phyloP scores from a whole-genome alignment of 2,329 filamentous ascomycete species.

The Allantophomopsis lycopodina region DNA sequence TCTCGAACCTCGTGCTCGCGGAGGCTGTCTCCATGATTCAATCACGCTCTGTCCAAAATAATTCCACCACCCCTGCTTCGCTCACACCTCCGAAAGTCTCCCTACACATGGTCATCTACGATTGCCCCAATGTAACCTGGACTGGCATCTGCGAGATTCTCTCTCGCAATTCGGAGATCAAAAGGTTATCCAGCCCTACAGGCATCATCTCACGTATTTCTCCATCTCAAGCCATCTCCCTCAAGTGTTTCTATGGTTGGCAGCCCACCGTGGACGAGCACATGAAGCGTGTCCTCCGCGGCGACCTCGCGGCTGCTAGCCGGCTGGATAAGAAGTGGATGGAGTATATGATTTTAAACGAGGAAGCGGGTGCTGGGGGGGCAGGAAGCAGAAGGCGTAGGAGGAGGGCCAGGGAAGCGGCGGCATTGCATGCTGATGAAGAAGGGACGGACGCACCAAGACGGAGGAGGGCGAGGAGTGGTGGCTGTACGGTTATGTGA shows the following conservation, averaged over 20 bases:
- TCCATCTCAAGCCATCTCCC: constrained; percentile 64
- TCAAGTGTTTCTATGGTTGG: constrained; percentile 93
- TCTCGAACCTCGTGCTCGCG: constrained; percentile 73
- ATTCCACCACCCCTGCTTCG: constrained; percentile 19
- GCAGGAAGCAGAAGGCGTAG: constrained; percentile 55
- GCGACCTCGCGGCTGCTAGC: constrained; percentile 60
- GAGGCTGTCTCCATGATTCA: constrained; percentile 76
- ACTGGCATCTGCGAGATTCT: constrained; percentile 78
- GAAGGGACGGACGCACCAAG: constrained; percentile 49
- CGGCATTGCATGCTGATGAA: constrained; percentile 67
- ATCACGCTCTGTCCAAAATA: constrained; percentile 31
- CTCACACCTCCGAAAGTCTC: constrained; percentile 26
- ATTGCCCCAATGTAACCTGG: constrained; percentile 89
- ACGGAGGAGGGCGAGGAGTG: constrained; percentile 48
- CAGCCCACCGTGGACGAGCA: constrained; percentile 93
- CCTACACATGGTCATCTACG: constrained; percentile 71
- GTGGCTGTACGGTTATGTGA: constrained; percentile 54
- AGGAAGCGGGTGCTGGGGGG: constrained; percentile 64
- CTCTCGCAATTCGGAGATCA: constrained; percentile 67
- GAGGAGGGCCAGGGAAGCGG: constrained; percentile 68
- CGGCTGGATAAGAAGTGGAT: constrained; percentile 86
- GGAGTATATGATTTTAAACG: constrained; percentile 83
- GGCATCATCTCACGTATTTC: constrained; percentile 30
- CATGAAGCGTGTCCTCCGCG: constrained; percentile 68
- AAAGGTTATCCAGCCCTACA: constrained; percentile 20